Conservation (phyloP, 306 rosid genomes). For the Cucumis cinereus region DNA sequence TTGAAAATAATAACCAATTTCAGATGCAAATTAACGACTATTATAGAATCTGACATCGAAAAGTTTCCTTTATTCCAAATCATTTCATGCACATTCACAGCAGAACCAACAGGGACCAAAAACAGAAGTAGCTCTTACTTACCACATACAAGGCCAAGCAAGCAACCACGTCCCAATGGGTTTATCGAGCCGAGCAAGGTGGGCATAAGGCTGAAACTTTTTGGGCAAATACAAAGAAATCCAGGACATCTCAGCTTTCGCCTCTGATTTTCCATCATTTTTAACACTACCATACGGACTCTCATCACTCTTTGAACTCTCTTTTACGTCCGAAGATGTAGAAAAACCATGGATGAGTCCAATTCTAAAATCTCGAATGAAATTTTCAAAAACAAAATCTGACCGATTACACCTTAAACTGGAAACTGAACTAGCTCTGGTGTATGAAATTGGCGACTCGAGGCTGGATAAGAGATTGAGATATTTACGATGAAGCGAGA, state of each 20-base stretch:
- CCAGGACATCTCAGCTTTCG: conserved; percentile 35
- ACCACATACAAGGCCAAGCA: conserved; percentile 94
- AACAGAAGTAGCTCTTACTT: conserved; percentile 23
- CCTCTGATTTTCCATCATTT: conserved; percentile 2
- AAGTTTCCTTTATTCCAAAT: neutral
- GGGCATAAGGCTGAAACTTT: conserved; percentile 59
- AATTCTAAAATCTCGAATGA: conserved; percentile 20
- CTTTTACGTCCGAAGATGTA: conserved; percentile 26
- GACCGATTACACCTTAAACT: neutral
- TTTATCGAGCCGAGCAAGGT: conserved; percentile 82
- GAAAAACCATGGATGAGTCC: conserved; percentile 28
- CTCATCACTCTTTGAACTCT: conserved; percentile 20
- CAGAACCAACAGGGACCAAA: neutral
- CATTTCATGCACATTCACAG: neutral
- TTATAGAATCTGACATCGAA: neutral
- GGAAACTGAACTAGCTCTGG: neutral
- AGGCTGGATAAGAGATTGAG: neutral
- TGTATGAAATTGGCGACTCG: neutral
- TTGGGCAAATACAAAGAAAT: conserved; percentile 53
- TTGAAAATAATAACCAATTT: neutral
- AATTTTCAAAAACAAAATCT: neutral
- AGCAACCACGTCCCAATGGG: conserved; percentile 96
- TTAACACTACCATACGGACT: conserved; percentile 13
- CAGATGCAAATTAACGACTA: neutral
- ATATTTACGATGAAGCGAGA: neutral